Percentiles rank a stretch among this genome's conserved stretches.
Conservation (phyloP, 2,329 filamentous ascomycete species). For the Arthrobotrys conoides region DNA sequence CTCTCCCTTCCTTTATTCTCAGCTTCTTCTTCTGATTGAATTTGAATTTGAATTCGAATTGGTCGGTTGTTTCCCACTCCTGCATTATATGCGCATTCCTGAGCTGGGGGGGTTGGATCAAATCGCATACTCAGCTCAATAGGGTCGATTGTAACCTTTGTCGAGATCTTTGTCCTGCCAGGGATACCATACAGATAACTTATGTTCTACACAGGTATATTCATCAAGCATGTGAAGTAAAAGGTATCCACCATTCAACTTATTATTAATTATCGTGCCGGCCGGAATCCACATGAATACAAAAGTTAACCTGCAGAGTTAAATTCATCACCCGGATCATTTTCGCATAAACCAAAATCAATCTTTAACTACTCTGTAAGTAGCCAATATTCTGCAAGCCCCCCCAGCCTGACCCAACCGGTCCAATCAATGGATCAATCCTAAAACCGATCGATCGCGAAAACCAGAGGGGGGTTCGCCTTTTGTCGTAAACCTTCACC, state of each 20-base stretch:
- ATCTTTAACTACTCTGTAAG: background rate
- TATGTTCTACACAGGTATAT: too few species aligned
- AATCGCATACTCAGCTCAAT: too few species aligned
- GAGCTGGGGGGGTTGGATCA: background rate
- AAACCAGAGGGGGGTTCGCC: background rate
- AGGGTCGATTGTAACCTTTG: conserved; percentile 12
- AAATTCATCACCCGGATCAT: conserved; percentile 12
- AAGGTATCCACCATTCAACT: too few species aligned
- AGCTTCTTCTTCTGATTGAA: background rate
- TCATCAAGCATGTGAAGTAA: conserved; percentile 12
- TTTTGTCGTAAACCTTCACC: conserved; percentile 20
- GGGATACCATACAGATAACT: background rate
- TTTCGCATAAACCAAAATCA: conserved; percentile 22
- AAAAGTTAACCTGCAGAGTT: background rate
- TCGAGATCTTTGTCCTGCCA: background rate
- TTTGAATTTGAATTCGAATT: background rate
- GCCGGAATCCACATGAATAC: background rate
- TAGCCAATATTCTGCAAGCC: too few species aligned
- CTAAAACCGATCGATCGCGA: conserved; percentile 3
- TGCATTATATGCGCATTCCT: conserved; percentile 31
- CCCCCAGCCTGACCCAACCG: too few species aligned
- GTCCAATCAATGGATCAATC: background rate
- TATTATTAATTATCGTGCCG: conserved; percentile 17
- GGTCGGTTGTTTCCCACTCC: background rate
- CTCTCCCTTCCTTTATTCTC: background rate